phyloP scores from a whole-genome alignment of 257 asterid species.

The Forsythia viridissima region DNA sequence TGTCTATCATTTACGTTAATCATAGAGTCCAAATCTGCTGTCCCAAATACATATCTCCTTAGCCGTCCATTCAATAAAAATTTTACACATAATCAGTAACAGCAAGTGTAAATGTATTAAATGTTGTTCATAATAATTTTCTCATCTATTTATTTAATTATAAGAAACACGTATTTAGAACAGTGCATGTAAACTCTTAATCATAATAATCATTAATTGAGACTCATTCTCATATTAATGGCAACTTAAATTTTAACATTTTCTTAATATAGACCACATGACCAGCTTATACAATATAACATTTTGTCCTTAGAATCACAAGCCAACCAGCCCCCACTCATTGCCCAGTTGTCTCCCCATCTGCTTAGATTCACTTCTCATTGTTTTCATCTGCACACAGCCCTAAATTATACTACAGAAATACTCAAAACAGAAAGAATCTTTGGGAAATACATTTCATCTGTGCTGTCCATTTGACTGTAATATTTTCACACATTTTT shows the following conservation, averaged over 20 bases:
- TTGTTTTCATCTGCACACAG: slow-evolving; percentile 33
- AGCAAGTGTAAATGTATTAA: no score
- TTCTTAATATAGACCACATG: slow-evolving; percentile 25
- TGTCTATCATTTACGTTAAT: no score
- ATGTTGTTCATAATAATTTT: no score
- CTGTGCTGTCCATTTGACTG: slow-evolving; percentile 37
- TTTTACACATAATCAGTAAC: no score
- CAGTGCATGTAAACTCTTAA: no score
- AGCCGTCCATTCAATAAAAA: no score
- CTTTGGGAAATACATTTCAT: slow-evolving; percentile 21
- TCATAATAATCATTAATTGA: background rate
- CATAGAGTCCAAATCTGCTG: no score
- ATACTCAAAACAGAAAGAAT: slow-evolving; percentile 14
- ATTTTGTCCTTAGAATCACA: slow-evolving; percentile 28
- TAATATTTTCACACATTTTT: slow-evolving; percentile 15
- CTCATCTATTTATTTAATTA: no score
- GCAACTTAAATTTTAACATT: background rate
- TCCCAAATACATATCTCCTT: no score
- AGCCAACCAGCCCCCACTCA: slow-evolving; percentile 34
- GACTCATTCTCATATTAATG: background rate
- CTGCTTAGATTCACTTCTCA: slow-evolving; percentile 26
- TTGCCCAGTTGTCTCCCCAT: slow-evolving; percentile 38
- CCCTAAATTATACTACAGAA: background rate
- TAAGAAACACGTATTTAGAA: no score
- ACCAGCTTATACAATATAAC: slow-evolving; percentile 11